phyloP scores from a whole-genome alignment of 148 eudicot species.

The Salicornia ramosissima region DNA sequence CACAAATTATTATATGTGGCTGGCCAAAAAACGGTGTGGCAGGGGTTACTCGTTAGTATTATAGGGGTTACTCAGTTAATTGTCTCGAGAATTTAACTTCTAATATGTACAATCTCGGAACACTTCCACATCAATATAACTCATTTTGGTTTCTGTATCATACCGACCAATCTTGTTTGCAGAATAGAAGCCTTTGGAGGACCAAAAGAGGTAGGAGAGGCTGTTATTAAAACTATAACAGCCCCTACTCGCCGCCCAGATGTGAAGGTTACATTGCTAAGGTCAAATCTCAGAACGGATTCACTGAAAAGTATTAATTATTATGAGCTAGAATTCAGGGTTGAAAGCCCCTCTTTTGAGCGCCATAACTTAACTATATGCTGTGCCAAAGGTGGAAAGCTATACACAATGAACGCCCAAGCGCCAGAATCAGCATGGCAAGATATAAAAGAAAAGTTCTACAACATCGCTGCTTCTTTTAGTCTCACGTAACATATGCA shows the following conservation, averaged over 20 bases:
- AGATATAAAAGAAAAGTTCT: conserved; percentile 47
- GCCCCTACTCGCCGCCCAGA: conserved; percentile 41
- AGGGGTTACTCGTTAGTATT: too few species aligned
- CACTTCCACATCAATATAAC: not conserved
- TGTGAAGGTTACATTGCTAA: conserved; percentile 55
- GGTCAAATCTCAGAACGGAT: conserved; percentile 58
- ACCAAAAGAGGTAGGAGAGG: conserved; percentile 74
- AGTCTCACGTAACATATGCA: conserved; percentile 33
- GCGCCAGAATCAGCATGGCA: conserved; percentile 81
- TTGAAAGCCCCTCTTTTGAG: conserved; percentile 63
- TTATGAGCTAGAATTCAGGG: conserved; percentile 69
- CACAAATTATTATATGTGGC: too few species aligned
- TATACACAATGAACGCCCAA: conserved; percentile 83
- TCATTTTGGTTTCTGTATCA: not conserved
- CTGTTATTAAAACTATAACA: conserved; percentile 53
- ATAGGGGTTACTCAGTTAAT: too few species aligned
- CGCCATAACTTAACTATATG: conserved; percentile 87
- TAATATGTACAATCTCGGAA: not conserved
- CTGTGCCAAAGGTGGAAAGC: conserved; percentile 55
- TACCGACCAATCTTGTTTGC: conserved; percentile 16
- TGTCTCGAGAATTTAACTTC: not conserved
- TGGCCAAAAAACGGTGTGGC: too few species aligned
- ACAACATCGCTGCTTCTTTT: conserved; percentile 68
- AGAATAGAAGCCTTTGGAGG: conserved; percentile 96
- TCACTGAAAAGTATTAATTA: conserved; percentile 42